phyloP scores from a whole-genome alignment of 2,329 filamentous ascomycete genomes.

The Xylaria sp. region DNA sequence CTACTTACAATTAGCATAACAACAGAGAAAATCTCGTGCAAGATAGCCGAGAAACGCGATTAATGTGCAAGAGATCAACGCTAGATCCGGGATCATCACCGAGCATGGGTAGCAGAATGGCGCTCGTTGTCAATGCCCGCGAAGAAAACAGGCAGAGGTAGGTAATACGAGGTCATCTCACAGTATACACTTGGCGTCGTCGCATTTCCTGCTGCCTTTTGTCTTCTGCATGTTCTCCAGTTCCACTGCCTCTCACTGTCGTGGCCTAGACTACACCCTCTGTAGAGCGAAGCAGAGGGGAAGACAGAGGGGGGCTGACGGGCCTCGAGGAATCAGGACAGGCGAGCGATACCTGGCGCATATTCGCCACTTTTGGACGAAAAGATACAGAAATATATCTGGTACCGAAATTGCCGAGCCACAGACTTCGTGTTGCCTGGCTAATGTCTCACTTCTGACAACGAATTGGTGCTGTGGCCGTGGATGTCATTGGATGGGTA shows the following conservation, averaged over 20 bases:
- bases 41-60: not conserved
- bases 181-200: not conserved
- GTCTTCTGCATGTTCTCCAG: not conserved
- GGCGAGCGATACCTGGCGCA: constrained; percentile 1
- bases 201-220: not conserved
- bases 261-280: not conserved
- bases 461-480: constrained; percentile 5
- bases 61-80: not conserved
- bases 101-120: not conserved
- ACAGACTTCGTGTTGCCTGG: constrained; percentile 32
- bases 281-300: constrained; percentile 1
- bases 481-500: constrained; percentile 11
- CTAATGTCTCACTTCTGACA: constrained; percentile 16
- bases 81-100: not conserved
- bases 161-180: not conserved
- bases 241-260: not conserved
- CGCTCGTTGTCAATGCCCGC: not conserved
- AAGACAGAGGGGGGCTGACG: not conserved
- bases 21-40: not conserved
- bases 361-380: constrained; percentile 19
- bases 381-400: constrained; percentile 10
- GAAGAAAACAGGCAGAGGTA: not conserved
- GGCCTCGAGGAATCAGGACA: not conserved
- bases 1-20: not conserved
- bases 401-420: constrained; percentile 24